Evolutionary conservation across 2,329 filamentous ascomycete genomes (phyloP), one percentile per base, ranked within the genome.

Genomic region (Xylaria polymorpha): DNA sequence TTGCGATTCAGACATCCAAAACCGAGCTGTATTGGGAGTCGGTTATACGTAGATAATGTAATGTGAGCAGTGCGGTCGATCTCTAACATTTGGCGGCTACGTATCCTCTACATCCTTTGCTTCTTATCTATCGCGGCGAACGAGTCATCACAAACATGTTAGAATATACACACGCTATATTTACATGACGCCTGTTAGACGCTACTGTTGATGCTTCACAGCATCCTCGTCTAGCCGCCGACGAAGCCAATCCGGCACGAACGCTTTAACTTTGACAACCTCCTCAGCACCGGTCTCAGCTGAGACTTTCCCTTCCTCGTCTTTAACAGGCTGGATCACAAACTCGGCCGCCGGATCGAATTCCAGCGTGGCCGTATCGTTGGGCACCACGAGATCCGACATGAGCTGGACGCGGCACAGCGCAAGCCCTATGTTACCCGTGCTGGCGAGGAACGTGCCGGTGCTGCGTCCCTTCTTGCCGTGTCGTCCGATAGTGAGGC

Each of bases 321-420:
- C 81, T 83, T 64, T 67, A 6, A 61, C 66, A 57, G 46, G 85
- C 39, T 85, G 82, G 39, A 92, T 79, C 68, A 87, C 83, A 74
- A 92, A 92, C 79, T 91, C 87, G 67, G 90, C 85, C 0, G 84
- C 85, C 0, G 87, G 85, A 68, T 83, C 87, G 77, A 85, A 93
- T 20, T 86, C 87, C 0, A 85, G 83, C 51, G 90, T 89, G 5
- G 87, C 86, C 71, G 92, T 89, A 66, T 88, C 88, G 5, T 90
- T 92, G 2, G 91, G 92, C 63, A 96, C 82, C 41, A 84, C 84
- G 57, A 96, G 83, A 77, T 94, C 91, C 5, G 93, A 97, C 94
- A 98, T 98, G 78, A 91, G 90, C 82, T 97, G 94, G 74, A 98
- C 81, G 32, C 95, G 89, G 78, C 95, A 98, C 73, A 98, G 82